Evolutionary conservation across 371 early-diverging fungal species (phyloP).

Genomic region (Mortierella sp.): DNA sequence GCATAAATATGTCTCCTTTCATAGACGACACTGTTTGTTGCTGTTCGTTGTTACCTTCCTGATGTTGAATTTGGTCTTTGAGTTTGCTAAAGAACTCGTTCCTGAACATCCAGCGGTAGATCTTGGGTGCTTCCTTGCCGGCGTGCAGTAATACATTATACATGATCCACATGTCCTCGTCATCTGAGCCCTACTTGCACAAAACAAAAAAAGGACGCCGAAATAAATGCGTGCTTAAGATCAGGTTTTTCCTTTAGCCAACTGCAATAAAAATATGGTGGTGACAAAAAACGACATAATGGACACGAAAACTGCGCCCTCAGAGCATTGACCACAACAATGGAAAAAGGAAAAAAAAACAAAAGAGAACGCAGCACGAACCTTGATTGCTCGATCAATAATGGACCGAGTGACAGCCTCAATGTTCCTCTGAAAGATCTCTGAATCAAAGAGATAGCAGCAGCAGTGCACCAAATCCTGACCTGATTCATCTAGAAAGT

Average conservation of each 20-base stretch:
- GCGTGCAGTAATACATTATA: slow-evolving; percentile 64
- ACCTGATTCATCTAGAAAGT: slow-evolving; percentile 59
- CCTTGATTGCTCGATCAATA: slow-evolving; percentile 49
- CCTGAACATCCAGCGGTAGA: slow-evolving; percentile 58
- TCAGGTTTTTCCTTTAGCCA: neutral
- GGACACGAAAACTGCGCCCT: neutral
- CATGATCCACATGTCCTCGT: slow-evolving; percentile 60
- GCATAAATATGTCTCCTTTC: neutral
- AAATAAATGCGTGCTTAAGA: neutral
- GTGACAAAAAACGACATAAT: neutral
- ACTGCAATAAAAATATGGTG: neutral
- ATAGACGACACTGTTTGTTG: neutral
- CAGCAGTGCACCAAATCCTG: slow-evolving; percentile 67
- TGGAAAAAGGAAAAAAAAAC: neutral
- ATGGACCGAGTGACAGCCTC: slow-evolving; percentile 69
- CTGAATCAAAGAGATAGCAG: slow-evolving; percentile 75
- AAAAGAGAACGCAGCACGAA: neutral
- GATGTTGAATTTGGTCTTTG: slow-evolving; percentile 60
- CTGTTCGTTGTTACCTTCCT: slow-evolving; percentile 40
- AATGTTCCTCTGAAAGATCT: slow-evolving; percentile 68
- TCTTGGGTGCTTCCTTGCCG: slow-evolving; percentile 61
- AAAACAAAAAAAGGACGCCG: neutral
- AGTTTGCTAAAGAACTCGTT: slow-evolving; percentile 65
- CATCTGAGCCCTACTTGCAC: slow-evolving; percentile 20
- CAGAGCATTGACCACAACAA: neutral